Base-by-base conservation (phyloP, 805 yeast genomes). In the Pichia gijzeniarum region DNA sequence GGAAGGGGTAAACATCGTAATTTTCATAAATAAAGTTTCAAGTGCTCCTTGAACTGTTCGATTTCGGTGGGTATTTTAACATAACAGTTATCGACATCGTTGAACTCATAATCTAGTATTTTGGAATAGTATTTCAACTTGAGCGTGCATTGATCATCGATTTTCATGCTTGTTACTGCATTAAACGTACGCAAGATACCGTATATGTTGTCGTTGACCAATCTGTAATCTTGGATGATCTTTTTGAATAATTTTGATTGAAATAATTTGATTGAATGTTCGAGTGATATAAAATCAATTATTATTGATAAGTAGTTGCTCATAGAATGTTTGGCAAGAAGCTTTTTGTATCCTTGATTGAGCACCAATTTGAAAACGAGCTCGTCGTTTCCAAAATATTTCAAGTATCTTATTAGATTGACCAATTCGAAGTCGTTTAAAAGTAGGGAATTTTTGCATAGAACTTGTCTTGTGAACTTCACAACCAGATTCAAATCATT, bases 1-100 rank as follows among this genome's bases (percentile, higher is more conserved):
- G 10, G 10, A 10, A 25, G 10, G 28, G 28, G 28, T 25, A 25
- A 25, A 25, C 10, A 25, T 25, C 28, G 10, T 25, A 10, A 10
- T 6, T 10, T 10, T 25, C 28, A 25, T 38, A 37, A 25, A 39
- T 32, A 14, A n/a, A 38, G n/a, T n/a, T 34, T 19, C 6, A 52
- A 31, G 17, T 32, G 36, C 4, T 43, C 41, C 44, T 61, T 65
- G 48, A 65, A 65, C 9, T 48, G 36, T 27, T 41, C 36, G 20
- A 65, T 49, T 43, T 64, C 67, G 2, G 39, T 46, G 12, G 69
- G 69, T 13, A 65, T 46, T 37, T 53, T 50, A 35, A 65, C 64
- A 45, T 65, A 65, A 46, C 59, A 61, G 46, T 65, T 65, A 38
- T 61, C 52, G 25, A 61, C 50, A 50, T 65, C 70, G 20, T 65